These are phyloP conservation scores for Kwoniella sp. DNA, from an alignment of 768 basidiomycete species.

Conservation along the genomic window DNA sequence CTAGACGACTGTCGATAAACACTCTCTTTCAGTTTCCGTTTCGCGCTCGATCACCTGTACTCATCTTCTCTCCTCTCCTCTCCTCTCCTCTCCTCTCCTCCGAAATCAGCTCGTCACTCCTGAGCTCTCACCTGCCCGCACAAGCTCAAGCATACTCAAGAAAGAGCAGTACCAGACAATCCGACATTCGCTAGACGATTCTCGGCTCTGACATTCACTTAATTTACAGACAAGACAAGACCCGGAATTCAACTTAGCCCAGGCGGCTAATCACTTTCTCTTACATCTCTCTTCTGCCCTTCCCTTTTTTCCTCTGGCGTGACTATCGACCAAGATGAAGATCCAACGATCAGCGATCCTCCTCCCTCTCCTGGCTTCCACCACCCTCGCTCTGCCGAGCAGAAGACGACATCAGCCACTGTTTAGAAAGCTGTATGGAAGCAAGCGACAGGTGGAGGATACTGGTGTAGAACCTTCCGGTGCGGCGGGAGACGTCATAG, in stretches of 20 bases:
- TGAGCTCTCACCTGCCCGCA: background rate
- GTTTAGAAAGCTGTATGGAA: conserved; percentile 31
- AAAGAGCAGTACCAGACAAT: too few relatives aligned
- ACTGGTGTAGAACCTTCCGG: conserved; percentile 7
- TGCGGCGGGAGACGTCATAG: conserved; percentile 14
- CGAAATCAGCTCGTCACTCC: background rate
- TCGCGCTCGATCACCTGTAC: background rate
- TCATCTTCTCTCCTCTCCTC: conserved; percentile 1
- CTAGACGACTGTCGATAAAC: conserved; percentile 21
- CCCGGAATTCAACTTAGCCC: conserved; percentile 33
- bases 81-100: too few relatives aligned
- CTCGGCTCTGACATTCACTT: background rate
- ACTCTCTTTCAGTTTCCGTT: too few relatives aligned
- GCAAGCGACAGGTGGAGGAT: conserved; percentile 22
- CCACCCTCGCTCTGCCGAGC: conserved; percentile 33
- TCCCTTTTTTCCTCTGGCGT: background rate
- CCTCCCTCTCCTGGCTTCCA: conserved; percentile 36
- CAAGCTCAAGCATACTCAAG: too few relatives aligned
- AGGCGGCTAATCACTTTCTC: conserved; percentile 32
- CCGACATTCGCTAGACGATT: conserved; percentile 15
- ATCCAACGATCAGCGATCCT: conserved; percentile 30
- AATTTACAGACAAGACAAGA: too few relatives aligned
- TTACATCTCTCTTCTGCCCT: background rate
- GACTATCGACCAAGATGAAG: conserved; percentile 15
- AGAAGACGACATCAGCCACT: conserved; percentile 11